phyloP scores from a whole-genome alignment of 2,329 filamentous ascomycete genomes.

The Colletotrichum brevisporum region DNA sequence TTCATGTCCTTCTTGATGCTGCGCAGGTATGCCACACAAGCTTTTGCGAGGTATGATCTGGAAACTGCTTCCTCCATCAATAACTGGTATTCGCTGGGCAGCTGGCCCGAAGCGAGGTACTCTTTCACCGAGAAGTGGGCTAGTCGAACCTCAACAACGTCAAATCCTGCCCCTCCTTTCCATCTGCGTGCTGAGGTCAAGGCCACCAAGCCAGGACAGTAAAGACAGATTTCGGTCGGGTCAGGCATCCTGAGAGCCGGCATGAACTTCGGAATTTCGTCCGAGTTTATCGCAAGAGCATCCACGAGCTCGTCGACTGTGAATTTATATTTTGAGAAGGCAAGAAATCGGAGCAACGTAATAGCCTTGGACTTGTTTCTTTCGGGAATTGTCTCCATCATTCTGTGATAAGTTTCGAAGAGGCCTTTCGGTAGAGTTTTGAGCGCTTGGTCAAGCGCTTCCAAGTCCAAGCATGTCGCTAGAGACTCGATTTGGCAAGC shows the following conservation, averaged over 20 bases:
- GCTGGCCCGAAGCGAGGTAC: not conserved
- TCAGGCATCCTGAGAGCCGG: not conserved
- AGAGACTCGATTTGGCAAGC: slow-evolving; percentile 1
- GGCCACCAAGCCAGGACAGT: not conserved
- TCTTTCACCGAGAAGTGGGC: slow-evolving; percentile 6
- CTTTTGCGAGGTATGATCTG: not conserved
- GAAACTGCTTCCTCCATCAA: not conserved
- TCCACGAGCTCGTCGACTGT: not conserved
- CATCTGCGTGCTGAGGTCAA: not conserved
- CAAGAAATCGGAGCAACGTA: not conserved
- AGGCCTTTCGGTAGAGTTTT: not conserved
- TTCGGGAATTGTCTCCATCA: not conserved
- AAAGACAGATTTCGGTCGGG: not conserved
- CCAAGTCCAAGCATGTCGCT: not conserved
- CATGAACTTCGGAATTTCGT: not conserved
- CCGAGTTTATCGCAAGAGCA: not conserved
- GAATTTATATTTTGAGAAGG: not conserved
- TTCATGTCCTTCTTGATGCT: no score
- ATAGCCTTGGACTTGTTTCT: not conserved
- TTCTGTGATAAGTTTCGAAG: not conserved
- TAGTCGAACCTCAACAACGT: not conserved
- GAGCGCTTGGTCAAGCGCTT: not conserved
- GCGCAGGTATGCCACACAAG: not conserved
- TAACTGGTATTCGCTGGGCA: not conserved
- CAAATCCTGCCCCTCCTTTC: no score